Evolutionary conservation across 176 grass and related monocot genomes (phyloP), one percentile per base, ranked within the genome.

Genomic region (Poa pratensis): DNA sequence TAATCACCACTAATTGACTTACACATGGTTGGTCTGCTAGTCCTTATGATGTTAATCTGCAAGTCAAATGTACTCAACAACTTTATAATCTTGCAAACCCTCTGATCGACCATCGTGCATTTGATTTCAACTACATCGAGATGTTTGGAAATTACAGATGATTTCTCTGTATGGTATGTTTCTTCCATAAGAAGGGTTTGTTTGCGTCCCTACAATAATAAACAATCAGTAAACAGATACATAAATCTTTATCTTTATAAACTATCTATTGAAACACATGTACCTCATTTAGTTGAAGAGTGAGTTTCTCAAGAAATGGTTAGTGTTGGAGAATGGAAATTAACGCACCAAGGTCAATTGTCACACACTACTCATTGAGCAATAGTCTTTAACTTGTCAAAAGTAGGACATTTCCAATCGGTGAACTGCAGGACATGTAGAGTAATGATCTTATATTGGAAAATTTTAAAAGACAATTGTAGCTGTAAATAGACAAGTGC

Each of bases 211-310:
- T 62, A 26, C 9, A 27, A 23, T 62, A 62, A 27, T 10, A 62
- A 27, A 2, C 27, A 26, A 11, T 11, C 9, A 59, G n/a, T 5
- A 61, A 61, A 1, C 2, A 27, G 6, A 62, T 5, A 4, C n/a
- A 27, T 27, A 26, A 62, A 62, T 10, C 9, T 26, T 60, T 60
- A 60, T 13, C 22, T 60, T n/a, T 12, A 24, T 22, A 60, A 26
- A 60, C 58, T 26, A 62, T 62, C 23, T 62, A 62, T 15, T 10
- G 5, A 27, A 15, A 62, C 10, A 27, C 59, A 62, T 27, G 22
- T 62, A 62, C 59, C 59, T 62, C 59, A 27, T 62, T 14, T 14
- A 62, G 59, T 62, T 27, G 59, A 62, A 62, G 59, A 62, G 59
- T 62, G 23, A 62, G 59, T 27, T 62, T 62, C 59, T 62, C 23